Evolutionary conservation across 257 asterid genomes (phyloP), one percentile per base, ranked within the genome.

Genomic region (Solanum verrucosum): DNA sequence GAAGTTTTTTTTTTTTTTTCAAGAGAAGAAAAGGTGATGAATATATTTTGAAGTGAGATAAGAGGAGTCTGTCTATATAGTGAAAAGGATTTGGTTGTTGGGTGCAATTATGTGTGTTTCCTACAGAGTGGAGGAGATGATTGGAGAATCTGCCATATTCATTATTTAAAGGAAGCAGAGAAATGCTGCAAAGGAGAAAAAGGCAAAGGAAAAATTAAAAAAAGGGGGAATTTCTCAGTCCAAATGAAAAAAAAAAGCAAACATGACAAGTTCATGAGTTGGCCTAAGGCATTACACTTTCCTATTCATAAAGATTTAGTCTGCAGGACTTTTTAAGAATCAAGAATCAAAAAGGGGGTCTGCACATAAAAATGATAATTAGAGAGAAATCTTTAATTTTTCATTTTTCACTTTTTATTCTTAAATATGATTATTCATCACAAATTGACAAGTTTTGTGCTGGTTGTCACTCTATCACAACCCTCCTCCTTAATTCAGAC

Each of bases 41-140:
- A 68, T 27, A 68, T 68, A 68, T 27, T 68, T 23, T 63, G 44
- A 84, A 42, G 75, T 78, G 85, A 79, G 67, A 63, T 87, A 82
- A 84, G 86, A 89, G 92, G 88, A 91, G 91, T 90, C 83, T 83
- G 91, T 90, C 83, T 83, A 90, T 87, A 91, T 79, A 91, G 89
- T 59, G 88, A 89, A 87, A 89, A 90, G 90, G 92, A 89, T 90
- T 71, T 87, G 91, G 93, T 91, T 95, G 95, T 90, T 94, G 95
- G 95, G 93, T 83, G 96, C 94, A 95, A 95, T 94, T 91, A 95
- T 94, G 94, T 90, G 13, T 92, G 93, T 89, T 91, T 91, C 89
- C 93, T 83, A 74, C 87, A 81, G 94, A 89, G 96, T 95, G 96
- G 98, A 93, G 87, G 90, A 88, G 96, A 95, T 95, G 95, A 95